Evolutionary conservation across 768 basidiomycete species (phyloP).

Genomic region (Lentinula aciculospora): DNA sequence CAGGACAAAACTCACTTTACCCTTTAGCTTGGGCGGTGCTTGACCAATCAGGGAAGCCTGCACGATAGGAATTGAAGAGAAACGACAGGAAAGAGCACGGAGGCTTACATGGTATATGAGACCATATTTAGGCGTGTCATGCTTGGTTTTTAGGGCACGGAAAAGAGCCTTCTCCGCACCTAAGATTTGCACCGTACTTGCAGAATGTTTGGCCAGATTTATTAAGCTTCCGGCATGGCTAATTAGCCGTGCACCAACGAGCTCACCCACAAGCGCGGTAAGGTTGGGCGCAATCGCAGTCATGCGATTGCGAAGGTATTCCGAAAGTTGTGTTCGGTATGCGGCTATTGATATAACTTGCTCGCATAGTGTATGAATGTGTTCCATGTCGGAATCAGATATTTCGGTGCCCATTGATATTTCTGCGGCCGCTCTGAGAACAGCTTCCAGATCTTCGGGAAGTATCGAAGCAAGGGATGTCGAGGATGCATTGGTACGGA

Average conservation of each 20-base stretch:
- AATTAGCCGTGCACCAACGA: constrained; percentile 88
- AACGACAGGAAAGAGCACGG: background rate
- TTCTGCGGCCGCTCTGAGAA: constrained; percentile 92
- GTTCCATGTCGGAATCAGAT: constrained; percentile 92
- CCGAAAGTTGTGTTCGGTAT: constrained; percentile 91
- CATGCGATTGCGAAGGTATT: constrained; percentile 98
- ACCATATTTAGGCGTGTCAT: constrained; percentile 98
- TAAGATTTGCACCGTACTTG: constrained; percentile 95
- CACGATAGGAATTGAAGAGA: constrained; percentile 8
- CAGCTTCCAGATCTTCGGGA: constrained; percentile 94
- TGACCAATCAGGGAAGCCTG: constrained; percentile 95
- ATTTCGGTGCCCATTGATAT: constrained; percentile 99
- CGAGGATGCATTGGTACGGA: constrained; percentile 87
- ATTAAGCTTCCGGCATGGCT: constrained; percentile 95
- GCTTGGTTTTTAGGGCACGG: constrained; percentile 95
- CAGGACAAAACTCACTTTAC: constrained; percentile 55
- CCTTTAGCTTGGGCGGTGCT: constrained; percentile 96
- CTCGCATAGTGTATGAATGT: constrained; percentile 95
- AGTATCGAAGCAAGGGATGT: constrained; percentile 88
- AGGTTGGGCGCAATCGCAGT: constrained; percentile 96
- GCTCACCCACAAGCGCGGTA: constrained; percentile 87
- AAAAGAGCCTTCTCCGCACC: constrained; percentile 98
- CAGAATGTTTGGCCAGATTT: constrained; percentile 96
- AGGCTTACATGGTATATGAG: constrained; percentile 90
- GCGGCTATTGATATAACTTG: constrained; percentile 96